Evolutionary conservation across 257 asterid species (phyloP), one percentile per base, ranked within the genome.

Genomic region (Avicennia marina): DNA sequence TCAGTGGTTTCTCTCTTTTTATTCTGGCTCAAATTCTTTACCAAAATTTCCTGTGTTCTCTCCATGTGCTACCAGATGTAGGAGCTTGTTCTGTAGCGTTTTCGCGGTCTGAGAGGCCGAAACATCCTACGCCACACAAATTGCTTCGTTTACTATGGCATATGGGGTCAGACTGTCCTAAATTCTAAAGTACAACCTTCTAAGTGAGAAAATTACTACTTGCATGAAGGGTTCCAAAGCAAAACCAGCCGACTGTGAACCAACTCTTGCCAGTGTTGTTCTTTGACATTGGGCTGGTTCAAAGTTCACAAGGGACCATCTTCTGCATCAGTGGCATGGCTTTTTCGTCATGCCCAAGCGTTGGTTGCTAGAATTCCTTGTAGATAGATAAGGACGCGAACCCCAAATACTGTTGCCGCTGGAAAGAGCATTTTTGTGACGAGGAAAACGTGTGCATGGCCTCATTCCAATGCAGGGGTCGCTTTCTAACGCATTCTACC

Each of bases 111-210:
- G 15, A 27, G 55, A 51, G 60, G 42, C 22, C 58, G 49, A 71
- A 56, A 50, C 48, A 64, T 61, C 51, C 32, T 42, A 40, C 10
- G 61, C 74, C 79, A 70, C 70, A 62, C 41, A 25, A 54, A 38
- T 59, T 69, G 52, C 63, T 56, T 53, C 53, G 46, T 48, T 62
- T 27, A 19, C 25, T 6, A 10, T n/a, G 53, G 43, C 64, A 42
- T 53, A 53, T 44, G 58, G 59, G 43, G 39, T 31, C 25, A n/a
- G n/a, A n/a, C n/a, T 13, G 50, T 10, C 51, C 33, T 66, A 43
- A 57, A 38, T 61, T 53, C 18, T 18, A 56, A 58, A 57, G 41
- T 38, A 59, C 66, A 64, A 18, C 45, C 29, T 52, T n/a, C 1
- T 21, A 56, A 58, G 70, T 63, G 62, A 60, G 54, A 60, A 67